Conservation (phyloP, 1,284 basidiomycete species). For the Meripilus lineatus region DNA sequence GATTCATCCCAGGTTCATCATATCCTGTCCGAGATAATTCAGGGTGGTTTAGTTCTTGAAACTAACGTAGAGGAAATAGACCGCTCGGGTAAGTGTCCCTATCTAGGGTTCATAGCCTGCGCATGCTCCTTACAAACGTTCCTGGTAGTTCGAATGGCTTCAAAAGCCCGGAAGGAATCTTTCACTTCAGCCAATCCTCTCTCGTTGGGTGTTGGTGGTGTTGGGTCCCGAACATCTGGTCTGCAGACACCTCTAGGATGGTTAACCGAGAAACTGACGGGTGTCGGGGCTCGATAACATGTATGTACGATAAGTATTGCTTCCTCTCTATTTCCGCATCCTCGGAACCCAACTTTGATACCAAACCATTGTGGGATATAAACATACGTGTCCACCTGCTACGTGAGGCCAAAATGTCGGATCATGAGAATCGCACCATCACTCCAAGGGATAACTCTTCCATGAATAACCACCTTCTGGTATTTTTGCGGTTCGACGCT, state of each 20-base stretch:
- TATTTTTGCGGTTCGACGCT: too few relatives aligned
- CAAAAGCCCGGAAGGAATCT: constrained; percentile 69
- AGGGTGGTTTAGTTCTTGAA: constrained; percentile 97
- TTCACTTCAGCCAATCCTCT: constrained; percentile 74
- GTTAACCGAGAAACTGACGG: constrained; percentile 69
- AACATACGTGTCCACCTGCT: too few relatives aligned
- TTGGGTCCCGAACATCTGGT: constrained; percentile 54
- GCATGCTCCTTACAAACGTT: constrained; percentile 1
- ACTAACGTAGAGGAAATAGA: constrained; percentile 94
- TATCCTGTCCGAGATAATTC: constrained; percentile 91
- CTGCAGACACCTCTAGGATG: constrained; percentile 73
- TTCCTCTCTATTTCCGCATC: too few relatives aligned
- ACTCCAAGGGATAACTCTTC: neutral
- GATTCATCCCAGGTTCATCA: constrained; percentile 80
- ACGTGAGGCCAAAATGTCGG: too few relatives aligned
- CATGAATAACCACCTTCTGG: too few relatives aligned
- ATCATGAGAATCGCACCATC: neutral
- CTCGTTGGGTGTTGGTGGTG: constrained; percentile 58
- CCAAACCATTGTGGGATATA: too few relatives aligned
- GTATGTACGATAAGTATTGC: too few relatives aligned
- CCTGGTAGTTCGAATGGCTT: constrained; percentile 58
- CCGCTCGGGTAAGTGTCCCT: constrained; percentile 51
- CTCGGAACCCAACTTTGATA: too few relatives aligned
- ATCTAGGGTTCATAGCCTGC: constrained; percentile 4
- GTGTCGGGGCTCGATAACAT: constrained; percentile 53